These are phyloP conservation scores for Bryum argenteum DNA, from an alignment of 225 moss, liverwort and hornwort genomes.

Conservation along the genomic window DNA sequence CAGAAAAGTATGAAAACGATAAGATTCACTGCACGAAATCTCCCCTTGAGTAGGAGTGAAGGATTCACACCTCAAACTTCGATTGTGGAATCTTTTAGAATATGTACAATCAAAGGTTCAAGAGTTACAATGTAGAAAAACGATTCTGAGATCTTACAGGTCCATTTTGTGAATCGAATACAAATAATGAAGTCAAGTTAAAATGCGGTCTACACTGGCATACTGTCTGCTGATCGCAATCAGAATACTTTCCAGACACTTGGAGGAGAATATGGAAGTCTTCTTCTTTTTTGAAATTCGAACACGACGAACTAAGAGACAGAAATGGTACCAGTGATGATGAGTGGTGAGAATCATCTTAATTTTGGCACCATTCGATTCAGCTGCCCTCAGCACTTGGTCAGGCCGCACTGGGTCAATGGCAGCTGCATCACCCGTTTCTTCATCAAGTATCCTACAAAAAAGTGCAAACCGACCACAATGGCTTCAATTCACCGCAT, in stretches of 20 bases:
- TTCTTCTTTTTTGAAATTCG: neutral
- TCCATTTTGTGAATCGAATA: neutral
- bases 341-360: conserved; percentile 61
- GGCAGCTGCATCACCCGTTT: conserved; percentile 51
- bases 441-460: conserved; percentile 52
- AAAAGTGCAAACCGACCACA: conserved; percentile 15
- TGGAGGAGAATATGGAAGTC: neutral
- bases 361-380: conserved; percentile 43
- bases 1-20: neutral
- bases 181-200: neutral
- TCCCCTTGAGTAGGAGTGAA: neutral
- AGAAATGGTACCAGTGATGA: conserved; percentile 52
- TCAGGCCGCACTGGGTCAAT: conserved; percentile 56
- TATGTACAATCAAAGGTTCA: neutral
- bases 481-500: conserved; percentile 3
- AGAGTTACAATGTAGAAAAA: neutral
- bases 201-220: neutral
- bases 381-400: conserved; percentile 51
- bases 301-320: neutral
- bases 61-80: too few relatives aligned
- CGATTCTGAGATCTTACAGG: neutral
- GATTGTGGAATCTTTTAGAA: neutral
- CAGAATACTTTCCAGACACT: neutral
- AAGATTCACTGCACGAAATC: neutral
- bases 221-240: neutral